Base-by-base conservation (phyloP, 768 basidiomycete species). In the Sistotremastrum niveocremeum region DNA sequence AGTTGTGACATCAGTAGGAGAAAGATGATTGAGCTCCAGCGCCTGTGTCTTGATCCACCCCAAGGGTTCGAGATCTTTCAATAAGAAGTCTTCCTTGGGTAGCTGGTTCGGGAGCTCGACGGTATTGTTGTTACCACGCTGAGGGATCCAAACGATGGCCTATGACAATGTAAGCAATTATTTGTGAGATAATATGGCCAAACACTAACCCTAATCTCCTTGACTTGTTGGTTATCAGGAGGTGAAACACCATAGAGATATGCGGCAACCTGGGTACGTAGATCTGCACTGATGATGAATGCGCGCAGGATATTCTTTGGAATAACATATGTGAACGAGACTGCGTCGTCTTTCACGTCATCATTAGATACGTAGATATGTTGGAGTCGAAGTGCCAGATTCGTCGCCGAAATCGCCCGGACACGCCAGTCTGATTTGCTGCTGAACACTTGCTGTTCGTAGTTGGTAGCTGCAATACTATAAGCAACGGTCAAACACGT, bases 401-500 rank as follows among this genome's bases (percentile, higher is more conserved):
- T 93, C 20, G 93, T 98, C 0, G 95, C 85, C 10, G 90, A 93
- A 57, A 99, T 98, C 34, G 95, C 95, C 51, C 95, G 84, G 33
- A 97, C 87, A 56, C 95, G 89, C 95, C 95, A 99, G 62, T 99
- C 95, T 4, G 95, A 97, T 70, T 99, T 98, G 69, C 84, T 88
- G 64, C 88, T 93, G 70, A 99, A 99, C n/a, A 90, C 84, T 58
- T 90, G 86, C 57, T 97, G 91, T 63, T 95, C 95, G 61, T 99
- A 99, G 59, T 87, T 90, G 51, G 95, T 95, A 1, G 94, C 82
- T 83, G 51, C 20, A 54, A 39, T 35, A 28, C 39, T 34, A 29
- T 36, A 52, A 33, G 40, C 33, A 45, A 44, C 33, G 47, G 8
- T 20, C 42, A 29, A 37, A 8, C 28, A 39, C 7, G 28, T 7